These are phyloP conservation scores for Tuctoria greenei DNA, from an alignment of 176 grass and related monocot genomes.

Conservation along the genomic window DNA sequence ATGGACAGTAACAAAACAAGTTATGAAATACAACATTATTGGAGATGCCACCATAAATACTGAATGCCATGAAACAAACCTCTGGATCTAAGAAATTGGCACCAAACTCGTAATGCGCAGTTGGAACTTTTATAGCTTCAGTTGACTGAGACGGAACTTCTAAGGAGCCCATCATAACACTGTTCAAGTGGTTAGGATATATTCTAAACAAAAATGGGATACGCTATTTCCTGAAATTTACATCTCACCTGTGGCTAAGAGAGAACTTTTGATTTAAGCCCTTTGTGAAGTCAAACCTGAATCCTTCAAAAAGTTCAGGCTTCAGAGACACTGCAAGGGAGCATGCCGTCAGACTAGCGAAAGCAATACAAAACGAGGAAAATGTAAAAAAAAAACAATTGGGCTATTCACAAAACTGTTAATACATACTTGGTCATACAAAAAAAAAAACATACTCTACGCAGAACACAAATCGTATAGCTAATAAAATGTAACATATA, in stretches of 20 bases:
- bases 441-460: neutral
- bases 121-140: conserved; percentile 88
- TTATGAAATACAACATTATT: conserved; percentile 25
- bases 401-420: neutral
- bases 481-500: neutral
- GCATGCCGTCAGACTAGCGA: conserved; percentile 21
- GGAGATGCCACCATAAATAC: conserved; percentile 3
- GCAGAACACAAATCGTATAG: neutral
- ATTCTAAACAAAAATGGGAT: conserved; percentile 6
- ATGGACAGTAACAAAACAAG: conserved; percentile 9
- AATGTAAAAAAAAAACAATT: conserved; percentile 23
- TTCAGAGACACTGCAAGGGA: conserved; percentile 86
- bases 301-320: conserved; percentile 92
- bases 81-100: conserved; percentile 96
- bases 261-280: conserved; percentile 85
- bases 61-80: conserved; percentile 47
- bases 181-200: conserved; percentile 42
- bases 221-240: neutral
- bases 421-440: neutral
- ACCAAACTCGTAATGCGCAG: conserved; percentile 93
- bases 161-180: conserved; percentile 89
- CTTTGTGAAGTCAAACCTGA: conserved; percentile 96
- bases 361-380: conserved; percentile 29
- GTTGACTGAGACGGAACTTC: conserved; percentile 79
- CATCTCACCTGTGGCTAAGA: conserved; percentile 77